phyloP scores from a whole-genome alignment of 176 grass and related monocot genomes.

The sorghum (Sorghum bicolor) region DNA sequence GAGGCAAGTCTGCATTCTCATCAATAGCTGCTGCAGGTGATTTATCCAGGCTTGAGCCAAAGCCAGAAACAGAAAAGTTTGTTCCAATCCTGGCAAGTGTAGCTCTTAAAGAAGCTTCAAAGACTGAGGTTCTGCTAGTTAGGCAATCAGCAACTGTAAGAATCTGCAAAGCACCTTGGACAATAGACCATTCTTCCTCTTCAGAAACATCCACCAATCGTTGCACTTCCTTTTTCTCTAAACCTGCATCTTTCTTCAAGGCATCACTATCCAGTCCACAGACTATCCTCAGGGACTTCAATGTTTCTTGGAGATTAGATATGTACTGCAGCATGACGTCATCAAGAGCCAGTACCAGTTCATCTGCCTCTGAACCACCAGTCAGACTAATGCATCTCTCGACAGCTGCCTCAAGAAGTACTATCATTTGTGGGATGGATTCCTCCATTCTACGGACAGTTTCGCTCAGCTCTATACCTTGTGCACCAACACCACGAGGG shows the following conservation, averaged over 20 bases:
- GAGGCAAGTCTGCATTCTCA: slow-evolving; percentile 44
- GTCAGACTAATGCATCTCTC: slow-evolving; percentile 98
- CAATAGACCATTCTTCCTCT: slow-evolving; percentile 99
- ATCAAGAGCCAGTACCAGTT: slow-evolving; percentile 84
- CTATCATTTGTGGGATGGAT: slow-evolving; percentile 88
- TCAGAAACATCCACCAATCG: slow-evolving; percentile 71
- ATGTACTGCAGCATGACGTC: slow-evolving; percentile 92
- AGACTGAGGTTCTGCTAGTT: slow-evolving; percentile 83
- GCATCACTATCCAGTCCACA: slow-evolving; percentile 77
- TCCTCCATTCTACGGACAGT: slow-evolving; percentile 98
- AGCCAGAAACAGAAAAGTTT: slow-evolving; percentile 65
- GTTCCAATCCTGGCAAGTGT: slow-evolving; percentile 95
- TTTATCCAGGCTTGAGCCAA: slow-evolving; percentile 57
- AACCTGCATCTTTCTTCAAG: slow-evolving; percentile 49
- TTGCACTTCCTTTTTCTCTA: slow-evolving; percentile 61
- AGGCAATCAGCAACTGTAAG: slow-evolving; percentile 96
- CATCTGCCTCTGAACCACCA: slow-evolving; percentile 91
- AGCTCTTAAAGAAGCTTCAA: slow-evolving; percentile 97
- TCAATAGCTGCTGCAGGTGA: slow-evolving; percentile 28
- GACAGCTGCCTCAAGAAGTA: slow-evolving; percentile 90
- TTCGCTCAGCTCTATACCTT: slow-evolving; percentile 99
- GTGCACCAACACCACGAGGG: slow-evolving; percentile 81
- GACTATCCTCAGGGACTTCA: slow-evolving; percentile 76
- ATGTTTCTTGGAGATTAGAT: slow-evolving; percentile 90
- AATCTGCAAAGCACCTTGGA: slow-evolving; percentile 95